A percentile compares a stretch with the other conserved stretches of the same genome.
Conservation (phyloP, 2,329 filamentous ascomycete genomes). For the Westerdykella ornata region DNA sequence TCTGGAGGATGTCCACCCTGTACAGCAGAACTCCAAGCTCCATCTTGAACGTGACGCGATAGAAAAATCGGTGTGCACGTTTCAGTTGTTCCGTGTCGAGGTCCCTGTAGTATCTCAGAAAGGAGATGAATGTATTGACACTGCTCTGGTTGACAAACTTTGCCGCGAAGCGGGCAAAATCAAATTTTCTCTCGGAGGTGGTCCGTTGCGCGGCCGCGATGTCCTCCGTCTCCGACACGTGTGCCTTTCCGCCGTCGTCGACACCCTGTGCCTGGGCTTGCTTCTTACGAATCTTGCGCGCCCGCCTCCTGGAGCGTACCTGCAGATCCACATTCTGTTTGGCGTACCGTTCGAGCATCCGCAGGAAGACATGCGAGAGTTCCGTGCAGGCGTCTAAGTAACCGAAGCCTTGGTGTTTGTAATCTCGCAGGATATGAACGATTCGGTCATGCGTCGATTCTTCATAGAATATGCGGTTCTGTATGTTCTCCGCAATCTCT, state of each 20-base stretch:
- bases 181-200: slow-evolving; percentile 81
- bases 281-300: slow-evolving; percentile 65
- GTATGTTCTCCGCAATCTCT: slow-evolving; percentile 95
- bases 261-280: slow-evolving; percentile 41
- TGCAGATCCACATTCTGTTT: slow-evolving; percentile 94
- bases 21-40: slow-evolving; percentile 84
- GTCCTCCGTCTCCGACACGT: slow-evolving; percentile 57
- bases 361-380: slow-evolving; percentile 81
- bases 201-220: slow-evolving; percentile 62
- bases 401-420: slow-evolving; percentile 88
- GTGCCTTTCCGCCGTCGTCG: slow-evolving; percentile 52
- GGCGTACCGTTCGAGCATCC: slow-evolving; percentile 85
- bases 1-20: slow-evolving; percentile 79
- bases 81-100: slow-evolving; percentile 76
- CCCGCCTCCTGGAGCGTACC: slow-evolving; percentile 71
- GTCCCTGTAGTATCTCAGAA: slow-evolving; percentile 74
- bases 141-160: slow-evolving; percentile 79
- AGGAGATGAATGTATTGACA: slow-evolving; percentile 79
- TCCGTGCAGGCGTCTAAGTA: slow-evolving; percentile 92
- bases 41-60: slow-evolving; percentile 90
- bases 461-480: slow-evolving; percentile 97
- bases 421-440: slow-evolving; percentile 70
- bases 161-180: slow-evolving; percentile 75
- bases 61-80: slow-evolving; percentile 87
- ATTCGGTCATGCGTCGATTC: slow-evolving; percentile 87